Evolutionary conservation across 495 filamentous ascomycete species (phyloP).

Genomic region (Penicillium pancosmium): DNA sequence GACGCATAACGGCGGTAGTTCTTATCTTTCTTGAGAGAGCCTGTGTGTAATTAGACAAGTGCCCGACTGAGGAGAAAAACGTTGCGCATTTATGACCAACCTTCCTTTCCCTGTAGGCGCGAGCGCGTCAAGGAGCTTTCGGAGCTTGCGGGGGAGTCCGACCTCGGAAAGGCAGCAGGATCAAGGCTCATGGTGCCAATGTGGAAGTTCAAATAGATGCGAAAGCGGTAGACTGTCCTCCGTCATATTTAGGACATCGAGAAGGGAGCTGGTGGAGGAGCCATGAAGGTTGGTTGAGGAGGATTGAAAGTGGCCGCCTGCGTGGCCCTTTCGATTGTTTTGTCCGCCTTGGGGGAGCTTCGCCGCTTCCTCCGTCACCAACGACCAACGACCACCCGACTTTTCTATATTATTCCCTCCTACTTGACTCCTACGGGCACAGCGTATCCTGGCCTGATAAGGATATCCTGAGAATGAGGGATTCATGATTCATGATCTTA

Average conservation of each 20-base stretch:
- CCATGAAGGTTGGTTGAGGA: slow-evolving; percentile 16
- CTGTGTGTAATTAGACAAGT: slow-evolving; percentile 39
- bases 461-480: slow-evolving; percentile 14
- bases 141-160: slow-evolving; percentile 75
- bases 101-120: slow-evolving; percentile 55
- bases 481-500: slow-evolving; percentile 10
- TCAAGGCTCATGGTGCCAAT: slow-evolving; percentile 70
- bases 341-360: slow-evolving; percentile 28
- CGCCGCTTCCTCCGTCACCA: slow-evolving; percentile 19
- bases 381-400: too few relatives aligned
- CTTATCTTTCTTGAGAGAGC: slow-evolving; percentile 80
- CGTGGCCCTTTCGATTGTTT: slow-evolving; percentile 32
- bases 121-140: slow-evolving; percentile 70
- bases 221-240: slow-evolving; percentile 26
- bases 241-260: slow-evolving; percentile 45
- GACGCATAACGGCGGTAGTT: slow-evolving; percentile 88
- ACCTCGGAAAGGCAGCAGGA: slow-evolving; percentile 63
- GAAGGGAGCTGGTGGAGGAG: slow-evolving; percentile 15
- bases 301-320: slow-evolving; percentile 33
- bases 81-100: slow-evolving; percentile 28
- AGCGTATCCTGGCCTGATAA: background rate
- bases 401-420: too few relatives aligned
- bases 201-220: slow-evolving; percentile 29
- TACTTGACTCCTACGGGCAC: too few relatives aligned
- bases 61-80: background rate